phyloP scores from a whole-genome alignment of 495 filamentous ascomycete species.

The Penicillium cinerascens region DNA sequence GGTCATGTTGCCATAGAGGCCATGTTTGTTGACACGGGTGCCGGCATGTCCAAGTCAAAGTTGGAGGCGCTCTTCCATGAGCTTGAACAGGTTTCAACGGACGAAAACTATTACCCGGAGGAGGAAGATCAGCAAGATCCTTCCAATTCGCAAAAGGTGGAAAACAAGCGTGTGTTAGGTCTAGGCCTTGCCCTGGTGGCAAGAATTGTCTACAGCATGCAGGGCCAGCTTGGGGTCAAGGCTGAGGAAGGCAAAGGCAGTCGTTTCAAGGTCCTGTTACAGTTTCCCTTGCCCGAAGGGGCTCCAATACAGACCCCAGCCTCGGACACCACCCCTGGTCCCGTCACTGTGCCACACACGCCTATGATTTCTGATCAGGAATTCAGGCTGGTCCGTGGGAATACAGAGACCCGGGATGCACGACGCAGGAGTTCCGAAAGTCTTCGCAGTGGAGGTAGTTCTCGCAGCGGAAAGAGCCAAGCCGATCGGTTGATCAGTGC shows the following conservation, averaged over 20 bases:
- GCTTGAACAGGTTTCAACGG: slow-evolving; percentile 76
- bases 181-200: slow-evolving; percentile 85
- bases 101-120: slow-evolving; percentile 26
- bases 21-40: slow-evolving; percentile 73
- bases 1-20: slow-evolving; percentile 63
- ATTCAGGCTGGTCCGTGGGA: slow-evolving; percentile 30
- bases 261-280: slow-evolving; percentile 58
- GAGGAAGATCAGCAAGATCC: slow-evolving; percentile 1
- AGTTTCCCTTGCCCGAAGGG: slow-evolving; percentile 33
- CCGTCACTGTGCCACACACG: slow-evolving; percentile 9
- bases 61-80: slow-evolving; percentile 80
- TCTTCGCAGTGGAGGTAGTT: slow-evolving; percentile 50
- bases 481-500: slow-evolving; percentile 73
- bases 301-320: not conserved
- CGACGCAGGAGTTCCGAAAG: slow-evolving; percentile 45
- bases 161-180: slow-evolving; percentile 55
- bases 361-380: slow-evolving; percentile 27
- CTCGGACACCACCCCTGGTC: not conserved
- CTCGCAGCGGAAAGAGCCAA: slow-evolving; percentile 59
- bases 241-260: slow-evolving; percentile 86
- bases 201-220: slow-evolving; percentile 81
- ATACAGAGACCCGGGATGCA: not conserved
- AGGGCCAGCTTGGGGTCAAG: slow-evolving; percentile 82
- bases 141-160: not conserved
- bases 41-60: slow-evolving; percentile 69